Evolutionary conservation across 1,284 basidiomycete species (phyloP), one percentile per base, ranked within the genome.

Genomic region (Pyrrhoderma lamaoense): DNA sequence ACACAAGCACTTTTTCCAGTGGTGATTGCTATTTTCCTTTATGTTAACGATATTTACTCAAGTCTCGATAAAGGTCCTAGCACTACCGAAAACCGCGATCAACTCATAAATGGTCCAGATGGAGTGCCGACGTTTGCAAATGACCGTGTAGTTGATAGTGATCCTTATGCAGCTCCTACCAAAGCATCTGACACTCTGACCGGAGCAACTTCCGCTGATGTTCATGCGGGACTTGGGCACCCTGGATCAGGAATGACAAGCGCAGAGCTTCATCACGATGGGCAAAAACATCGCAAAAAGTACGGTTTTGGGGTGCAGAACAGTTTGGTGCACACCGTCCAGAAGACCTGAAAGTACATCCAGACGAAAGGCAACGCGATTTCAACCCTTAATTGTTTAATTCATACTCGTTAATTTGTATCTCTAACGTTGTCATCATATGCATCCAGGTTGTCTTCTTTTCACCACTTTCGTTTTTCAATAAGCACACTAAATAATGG

Each of bases 211-310:
- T 68, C 67, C 13, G 46, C 60, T 46, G 64, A 66, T 55, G 64
- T 70, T n/a, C 54, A 68, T 56, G 37, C 36, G 21, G 62, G 64
- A 11, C 47, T 62, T 31, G 67, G 68, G 2, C 60, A 62, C 51
- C 68, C 68, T 14, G 58, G 58, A n/a, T 35, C 55, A 9, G 67
- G 66, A 13, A 56, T 61, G 63, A 63, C 60, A 37, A 66, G 65
- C 49, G 52, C 58, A 19, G 67, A 69, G 60, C 16, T 60, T 25
- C 65, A 63, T 54, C 65, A 67, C 48, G 64, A 67, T 45, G 67
- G 67, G 2, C 40, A 59, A 44, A 16, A 46, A 18, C 60, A 64
- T 19, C 60, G 65, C 22, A 67, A 68, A 57, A 57, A 62, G 36
- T 52, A 59, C 3, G 38, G 45, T n/a, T 35, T 56, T 14, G 38